These are phyloP conservation scores for Lachnellula cervina DNA, from an alignment of 2,329 filamentous ascomycete species.

Conservation along the genomic window DNA sequence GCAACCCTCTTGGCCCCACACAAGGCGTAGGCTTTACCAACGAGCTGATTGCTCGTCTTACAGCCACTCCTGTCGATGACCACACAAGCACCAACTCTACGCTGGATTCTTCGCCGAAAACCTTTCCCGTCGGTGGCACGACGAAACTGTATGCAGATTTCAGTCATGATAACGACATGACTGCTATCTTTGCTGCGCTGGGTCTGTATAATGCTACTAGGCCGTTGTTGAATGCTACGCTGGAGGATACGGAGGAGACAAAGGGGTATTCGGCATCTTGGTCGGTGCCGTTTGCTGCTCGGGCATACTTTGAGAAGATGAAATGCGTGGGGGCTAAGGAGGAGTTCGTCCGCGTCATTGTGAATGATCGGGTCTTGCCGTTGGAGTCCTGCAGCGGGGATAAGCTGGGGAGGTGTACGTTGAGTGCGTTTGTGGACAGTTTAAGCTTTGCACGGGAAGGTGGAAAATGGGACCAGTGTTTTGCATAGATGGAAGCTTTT, in stretches of 20 bases:
- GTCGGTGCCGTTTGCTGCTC: constrained; percentile 75
- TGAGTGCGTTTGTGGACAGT: constrained; percentile 68
- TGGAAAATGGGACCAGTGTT: constrained; percentile 70
- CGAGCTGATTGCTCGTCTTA: constrained; percentile 79
- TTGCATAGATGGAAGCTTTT: constrained; percentile 21
- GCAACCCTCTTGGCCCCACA: constrained; percentile 73
- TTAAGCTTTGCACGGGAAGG: constrained; percentile 67
- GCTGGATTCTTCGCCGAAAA: constrained; percentile 59
- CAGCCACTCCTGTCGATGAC: constrained; percentile 62
- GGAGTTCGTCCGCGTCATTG: constrained; percentile 71
- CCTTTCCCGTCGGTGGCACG: constrained; percentile 64
- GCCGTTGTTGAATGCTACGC: constrained; percentile 46
- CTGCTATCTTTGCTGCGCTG: constrained; percentile 67
- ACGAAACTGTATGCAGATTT: constrained; percentile 78
- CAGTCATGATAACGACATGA: constrained; percentile 87
- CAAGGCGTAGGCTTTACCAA: constrained; percentile 86
- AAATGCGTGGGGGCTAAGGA: constrained; percentile 53
- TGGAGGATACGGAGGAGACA: constrained; percentile 47
- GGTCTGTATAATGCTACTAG: constrained; percentile 68
- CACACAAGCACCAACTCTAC: constrained; percentile 73
- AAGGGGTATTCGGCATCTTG: constrained; percentile 71
- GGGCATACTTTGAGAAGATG: constrained; percentile 88
- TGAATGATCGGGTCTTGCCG: constrained; percentile 79
- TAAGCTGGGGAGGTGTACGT: constrained; percentile 61
- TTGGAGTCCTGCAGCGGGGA: constrained; percentile 68